phyloP scores from a whole-genome alignment of 176 grass and related monocot genomes.

The Musa beccarii region DNA sequence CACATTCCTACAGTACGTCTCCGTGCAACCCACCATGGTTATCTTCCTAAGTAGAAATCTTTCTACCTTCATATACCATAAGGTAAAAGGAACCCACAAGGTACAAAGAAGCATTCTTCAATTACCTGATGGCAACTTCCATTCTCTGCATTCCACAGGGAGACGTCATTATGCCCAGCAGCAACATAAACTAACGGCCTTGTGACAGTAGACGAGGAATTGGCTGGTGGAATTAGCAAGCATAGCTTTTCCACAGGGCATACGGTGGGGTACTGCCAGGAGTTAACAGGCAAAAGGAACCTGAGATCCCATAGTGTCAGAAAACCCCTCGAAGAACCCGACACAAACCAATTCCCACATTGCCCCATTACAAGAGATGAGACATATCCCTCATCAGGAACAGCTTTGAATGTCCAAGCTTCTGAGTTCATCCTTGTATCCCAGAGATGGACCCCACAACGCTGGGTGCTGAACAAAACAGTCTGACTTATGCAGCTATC shows the following conservation, averaged over 20 bases:
- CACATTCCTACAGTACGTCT: background rate
- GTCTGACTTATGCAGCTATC: constrained; percentile 58
- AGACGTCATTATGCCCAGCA: constrained; percentile 74
- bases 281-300: constrained; percentile 90
- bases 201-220: constrained; percentile 46
- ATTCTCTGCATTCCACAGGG: constrained; percentile 97
- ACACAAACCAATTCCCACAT: constrained; percentile 94
- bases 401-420: constrained; percentile 72
- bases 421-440: constrained; percentile 68
- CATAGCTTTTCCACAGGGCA: constrained; percentile 85
- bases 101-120: background rate
- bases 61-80: background rate
- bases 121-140: constrained; percentile 94
- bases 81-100: background rate
- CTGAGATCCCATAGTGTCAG: constrained; percentile 95
- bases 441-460: constrained; percentile 76
- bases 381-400: constrained; percentile 69
- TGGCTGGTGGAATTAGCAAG: constrained; percentile 72
- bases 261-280: constrained; percentile 74
- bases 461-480: constrained; percentile 79
- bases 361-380: constrained; percentile 74
- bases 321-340: constrained; percentile 86
- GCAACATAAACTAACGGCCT: constrained; percentile 88
- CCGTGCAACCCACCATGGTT: background rate
- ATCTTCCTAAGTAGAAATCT: background rate